Base-by-base conservation (phyloP, 2,329 filamentous ascomycete species). In the Phoma sp. region DNA sequence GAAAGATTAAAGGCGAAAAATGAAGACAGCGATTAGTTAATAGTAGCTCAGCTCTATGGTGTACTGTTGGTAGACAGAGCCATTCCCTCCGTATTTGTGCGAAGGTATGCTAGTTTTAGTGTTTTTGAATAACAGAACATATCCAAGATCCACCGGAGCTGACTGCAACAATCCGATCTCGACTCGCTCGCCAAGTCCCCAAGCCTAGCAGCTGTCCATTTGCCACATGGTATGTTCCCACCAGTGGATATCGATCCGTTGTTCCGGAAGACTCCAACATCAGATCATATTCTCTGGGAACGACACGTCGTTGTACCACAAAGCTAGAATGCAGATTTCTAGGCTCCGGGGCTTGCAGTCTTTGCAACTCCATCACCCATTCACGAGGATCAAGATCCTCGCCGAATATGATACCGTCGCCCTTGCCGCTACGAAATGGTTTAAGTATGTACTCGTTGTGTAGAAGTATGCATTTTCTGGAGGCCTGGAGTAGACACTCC, bases 151-250 rank as follows among this genome's bases (percentile, higher is more conserved):
- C 42, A 34, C 42, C 42, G 17, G 28, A 45, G 29, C 28, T 33
- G 20, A 45, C 21, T 14, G 42, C 42, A 45, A 45, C 30, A 21
- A 45, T 45, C 11, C 42, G 42, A 33, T 17, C 30, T 25, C 14
- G 26, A 32, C 42, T 34, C 30, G 42, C 26, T 20, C 42, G 42
- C 42, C 42, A 45, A 14, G 21, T 45, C 30, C 42, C 42, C 28
- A 45, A 34, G 17, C 42, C 42, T 25, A 32, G 21, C 17, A 45
- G 42, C 14, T 34, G 26, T 25, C 42, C 42, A 34, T 45, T 32
- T 21, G 42, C 21, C 42, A 45, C 42, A 45, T 45, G 42, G 29
- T 33, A 45, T 17, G 42, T 45, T 45, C 42, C 42, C 29, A 45
- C 42, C 15, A 45, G 21, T 5, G 29, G 29, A 45, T 45, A 45